phyloP scores from a whole-genome alignment of 345 rosid genomes.

The Zanthoxylum bungeanum region DNA sequence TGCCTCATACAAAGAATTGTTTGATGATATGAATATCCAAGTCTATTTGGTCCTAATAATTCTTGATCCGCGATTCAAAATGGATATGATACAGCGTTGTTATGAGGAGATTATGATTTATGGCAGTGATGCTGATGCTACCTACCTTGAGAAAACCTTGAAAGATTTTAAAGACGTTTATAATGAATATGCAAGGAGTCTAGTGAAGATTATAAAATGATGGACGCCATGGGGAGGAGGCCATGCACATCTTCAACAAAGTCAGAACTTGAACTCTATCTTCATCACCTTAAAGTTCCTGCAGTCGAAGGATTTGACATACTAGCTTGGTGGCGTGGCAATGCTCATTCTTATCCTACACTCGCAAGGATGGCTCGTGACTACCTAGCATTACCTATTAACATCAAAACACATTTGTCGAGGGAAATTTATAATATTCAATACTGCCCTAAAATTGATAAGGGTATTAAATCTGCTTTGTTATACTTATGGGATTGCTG shows the following conservation, averaged over 20 bases:
- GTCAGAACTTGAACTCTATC: slow-evolving; percentile 8
- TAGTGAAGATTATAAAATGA: neutral
- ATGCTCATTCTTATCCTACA: neutral
- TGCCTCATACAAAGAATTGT: neutral
- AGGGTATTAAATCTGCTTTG: too few species aligned
- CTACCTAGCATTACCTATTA: slow-evolving; percentile 8
- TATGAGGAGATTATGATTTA: neutral
- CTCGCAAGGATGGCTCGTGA: slow-evolving; percentile 17
- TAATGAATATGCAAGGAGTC: neutral
- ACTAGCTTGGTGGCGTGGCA: slow-evolving; percentile 12
- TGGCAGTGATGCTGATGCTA: neutral
- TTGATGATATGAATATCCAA: too few species aligned
- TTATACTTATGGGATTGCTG: too few species aligned
- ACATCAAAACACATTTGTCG: too few species aligned
- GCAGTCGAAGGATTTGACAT: neutral
- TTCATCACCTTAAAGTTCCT: neutral
- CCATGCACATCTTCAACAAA: neutral
- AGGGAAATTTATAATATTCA: too few species aligned
- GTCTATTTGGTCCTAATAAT: too few species aligned
- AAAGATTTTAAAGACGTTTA: neutral
- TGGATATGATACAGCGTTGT: neutral
- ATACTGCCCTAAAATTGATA: too few species aligned
- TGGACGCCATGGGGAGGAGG: neutral
- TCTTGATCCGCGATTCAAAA: neutral
- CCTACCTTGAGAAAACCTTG: neutral